These are phyloP conservation scores for Zygoascus tannicola DNA, from an alignment of 805 yeast genomes.

Conservation along the genomic window DNA sequence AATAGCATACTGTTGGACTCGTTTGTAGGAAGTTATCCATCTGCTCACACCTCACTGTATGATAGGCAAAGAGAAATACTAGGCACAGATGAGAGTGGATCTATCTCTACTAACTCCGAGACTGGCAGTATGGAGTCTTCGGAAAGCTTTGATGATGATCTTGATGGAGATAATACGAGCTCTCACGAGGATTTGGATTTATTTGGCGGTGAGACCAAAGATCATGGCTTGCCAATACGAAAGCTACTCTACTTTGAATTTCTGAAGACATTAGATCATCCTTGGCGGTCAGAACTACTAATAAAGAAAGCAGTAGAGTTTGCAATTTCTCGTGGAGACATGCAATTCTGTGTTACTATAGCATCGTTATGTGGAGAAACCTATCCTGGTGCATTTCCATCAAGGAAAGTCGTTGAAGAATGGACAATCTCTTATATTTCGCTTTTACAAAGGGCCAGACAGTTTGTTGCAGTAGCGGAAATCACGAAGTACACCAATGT, in stretches of 20 bases:
- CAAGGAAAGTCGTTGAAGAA: slow-evolving; percentile 36
- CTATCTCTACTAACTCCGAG: too few species aligned
- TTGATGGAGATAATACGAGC: too few species aligned
- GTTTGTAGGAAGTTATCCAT: background rate
- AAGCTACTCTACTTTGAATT: slow-evolving; percentile 6
- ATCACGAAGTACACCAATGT: slow-evolving; percentile 38
- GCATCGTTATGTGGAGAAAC: slow-evolving; percentile 42
- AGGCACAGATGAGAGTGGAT: too few species aligned
- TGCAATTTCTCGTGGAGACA: slow-evolving; percentile 54
- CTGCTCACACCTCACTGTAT: background rate
- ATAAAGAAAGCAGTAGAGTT: slow-evolving; percentile 45
- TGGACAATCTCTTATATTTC: slow-evolving; percentile 50
- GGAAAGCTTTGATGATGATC: too few species aligned
- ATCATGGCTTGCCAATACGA: background rate
- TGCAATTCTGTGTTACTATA: slow-evolving; percentile 49
- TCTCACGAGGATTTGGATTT: too few species aligned
- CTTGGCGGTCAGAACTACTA: slow-evolving; percentile 50
- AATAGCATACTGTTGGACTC: background rate
- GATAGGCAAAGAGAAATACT: background rate
- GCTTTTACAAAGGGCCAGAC: slow-evolving; percentile 38
- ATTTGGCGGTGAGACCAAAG: background rate
- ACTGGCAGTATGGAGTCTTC: too few species aligned
- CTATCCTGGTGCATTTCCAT: slow-evolving; percentile 28
- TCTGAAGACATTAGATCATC: slow-evolving; percentile 24
- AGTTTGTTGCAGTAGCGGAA: slow-evolving; percentile 51